Conservation (phyloP, 305 asterid genomes). For the Rubia peregrina region DNA sequence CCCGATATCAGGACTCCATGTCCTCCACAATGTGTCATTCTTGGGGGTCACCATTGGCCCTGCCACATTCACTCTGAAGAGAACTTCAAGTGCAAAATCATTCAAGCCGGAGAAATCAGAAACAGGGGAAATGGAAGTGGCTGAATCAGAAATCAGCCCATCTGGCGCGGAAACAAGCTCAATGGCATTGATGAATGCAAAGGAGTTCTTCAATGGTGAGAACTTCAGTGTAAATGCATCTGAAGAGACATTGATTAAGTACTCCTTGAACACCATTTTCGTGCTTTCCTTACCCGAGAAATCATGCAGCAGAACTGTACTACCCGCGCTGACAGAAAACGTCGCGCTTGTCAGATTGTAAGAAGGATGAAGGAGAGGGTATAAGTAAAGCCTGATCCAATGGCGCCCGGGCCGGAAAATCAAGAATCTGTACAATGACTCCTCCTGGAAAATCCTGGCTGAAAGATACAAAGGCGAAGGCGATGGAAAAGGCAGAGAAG, state of each 20-base stretch:
- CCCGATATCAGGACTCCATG: constrained; percentile 50
- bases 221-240: constrained; percentile 56
- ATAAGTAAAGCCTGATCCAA: constrained; percentile 62
- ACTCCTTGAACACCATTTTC: constrained; percentile 52
- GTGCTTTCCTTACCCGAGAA: constrained; percentile 47
- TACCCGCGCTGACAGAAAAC: constrained; percentile 50
- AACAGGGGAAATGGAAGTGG: constrained; percentile 42
- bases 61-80: constrained; percentile 63
- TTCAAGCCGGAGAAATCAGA: constrained; percentile 46
- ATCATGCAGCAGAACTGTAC: constrained; percentile 57
- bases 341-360: constrained; percentile 58
- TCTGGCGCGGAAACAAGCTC: constrained; percentile 84
- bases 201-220: constrained; percentile 62
- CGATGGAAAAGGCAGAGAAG: constrained; percentile 31
- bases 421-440: constrained; percentile 64
- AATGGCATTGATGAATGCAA: constrained; percentile 77
- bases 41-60: constrained; percentile 62
- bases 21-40: constrained; percentile 65
- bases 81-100: constrained; percentile 41
- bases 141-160: constrained; percentile 50
- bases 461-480: constrained; percentile 33
- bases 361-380: constrained; percentile 53
- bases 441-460: constrained; percentile 60
- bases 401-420: constrained; percentile 55
- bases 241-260: constrained; percentile 60